phyloP scores from a whole-genome alignment of 306 rosid species.

The Sphenostylis stenocarpa region DNA sequence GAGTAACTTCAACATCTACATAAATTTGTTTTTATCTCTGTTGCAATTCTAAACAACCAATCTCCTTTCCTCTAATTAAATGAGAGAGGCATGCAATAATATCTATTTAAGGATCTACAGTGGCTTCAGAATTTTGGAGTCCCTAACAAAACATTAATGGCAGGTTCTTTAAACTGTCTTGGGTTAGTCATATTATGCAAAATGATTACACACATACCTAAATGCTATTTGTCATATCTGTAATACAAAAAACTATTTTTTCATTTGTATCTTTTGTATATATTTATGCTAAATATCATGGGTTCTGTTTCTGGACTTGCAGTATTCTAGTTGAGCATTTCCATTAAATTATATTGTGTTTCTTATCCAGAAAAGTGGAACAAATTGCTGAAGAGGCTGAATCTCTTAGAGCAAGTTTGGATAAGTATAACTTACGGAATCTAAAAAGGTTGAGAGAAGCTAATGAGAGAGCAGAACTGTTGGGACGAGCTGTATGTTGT shows the following conservation, averaged over 20 bases:
- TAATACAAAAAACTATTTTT: background rate
- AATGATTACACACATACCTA: background rate
- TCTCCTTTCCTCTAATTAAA: background rate
- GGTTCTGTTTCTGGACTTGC: constrained; percentile 30
- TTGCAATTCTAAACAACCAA: background rate
- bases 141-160: background rate
- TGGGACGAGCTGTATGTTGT: constrained; percentile 69
- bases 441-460: constrained; percentile 67
- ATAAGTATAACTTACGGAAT: constrained; percentile 58
- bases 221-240: background rate
- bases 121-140: background rate
- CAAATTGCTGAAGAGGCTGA: constrained; percentile 84
- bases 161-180: background rate
- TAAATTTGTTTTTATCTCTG: background rate
- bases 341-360: background rate
- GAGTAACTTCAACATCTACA: background rate
- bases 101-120: no score
- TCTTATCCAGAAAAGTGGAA: constrained; percentile 70
- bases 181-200: background rate
- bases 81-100: background rate
- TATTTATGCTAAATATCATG: background rate
- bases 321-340: constrained; percentile 21
- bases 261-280: background rate
- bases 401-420: constrained; percentile 69
- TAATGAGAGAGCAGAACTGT: constrained; percentile 70